Evolutionary conservation across 768 basidiomycete species (phyloP), one percentile per base, ranked within the genome.

Genomic region (Mycena albidolilacea): DNA sequence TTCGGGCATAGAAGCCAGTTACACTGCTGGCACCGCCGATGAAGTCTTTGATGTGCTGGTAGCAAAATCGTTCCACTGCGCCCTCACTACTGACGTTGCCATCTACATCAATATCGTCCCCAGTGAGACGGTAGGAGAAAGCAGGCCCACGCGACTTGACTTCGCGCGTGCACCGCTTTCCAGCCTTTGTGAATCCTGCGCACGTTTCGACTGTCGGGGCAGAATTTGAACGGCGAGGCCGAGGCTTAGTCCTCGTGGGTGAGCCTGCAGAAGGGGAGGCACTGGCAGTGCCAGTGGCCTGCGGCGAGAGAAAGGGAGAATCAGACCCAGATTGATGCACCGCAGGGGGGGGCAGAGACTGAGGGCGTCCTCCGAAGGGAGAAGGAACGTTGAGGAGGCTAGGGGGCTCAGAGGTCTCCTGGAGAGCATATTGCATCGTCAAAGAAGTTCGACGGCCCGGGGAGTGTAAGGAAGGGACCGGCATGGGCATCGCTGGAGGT

Each of bases 341-440:
- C 19, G 61, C 57, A 1, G 69, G 68, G 5, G 67, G 73, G 59
- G 71, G 75, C 23, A 71, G 21, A n/a, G 65, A 75, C 17, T 71
- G 73, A 21, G 70, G 77, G 12, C 66, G 75, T 7, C 54, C 62
- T 2, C 48, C 57, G 21, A 35, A n/a, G 46, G 52, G 55, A 14
- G 59, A 43, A 60, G 67, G 70, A 23, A 66, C 65, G 64, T 62
- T 70, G 7, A 73, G 73, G 70, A 71, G 74, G 54, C 37, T 72
- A 52, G 64, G 69, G 7, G 71, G 73, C 58, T 69, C 67, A 17
- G 67, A 7, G 9, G 76, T 46, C 17, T 71, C 63, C 2, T 76
- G 75, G 9, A 77, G 54, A 14, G 77, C 77, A 67, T 77, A 74
- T 23, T 77, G 77, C 77, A 77, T 77, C 12, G 77, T 77, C 73